phyloP scores from a whole-genome alignment of 1,139 yeast species.

The Eremothecium sinecaudum region DNA sequence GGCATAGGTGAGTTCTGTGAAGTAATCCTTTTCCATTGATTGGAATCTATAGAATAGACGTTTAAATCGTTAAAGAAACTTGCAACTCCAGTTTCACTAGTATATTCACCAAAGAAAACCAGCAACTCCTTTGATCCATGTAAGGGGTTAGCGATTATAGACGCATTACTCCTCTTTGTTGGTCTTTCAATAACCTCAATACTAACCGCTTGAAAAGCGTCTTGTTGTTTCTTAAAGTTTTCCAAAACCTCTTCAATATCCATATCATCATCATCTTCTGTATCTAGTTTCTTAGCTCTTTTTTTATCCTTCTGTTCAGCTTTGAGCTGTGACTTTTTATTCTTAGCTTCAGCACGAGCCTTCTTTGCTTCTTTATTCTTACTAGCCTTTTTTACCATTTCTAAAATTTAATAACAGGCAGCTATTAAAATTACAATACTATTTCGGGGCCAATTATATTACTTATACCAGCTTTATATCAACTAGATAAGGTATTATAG shows the following conservation, averaged over 20 bases:
- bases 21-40: constrained; percentile 68
- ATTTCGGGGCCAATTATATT: too few species aligned
- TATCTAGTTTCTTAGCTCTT: constrained; percentile 60
- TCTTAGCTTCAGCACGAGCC: constrained; percentile 79
- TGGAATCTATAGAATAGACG: constrained; percentile 66
- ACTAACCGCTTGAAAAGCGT: constrained; percentile 60
- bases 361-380: constrained; percentile 86
- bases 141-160: constrained; percentile 66
- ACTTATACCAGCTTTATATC: too few species aligned
- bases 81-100: constrained; percentile 39
- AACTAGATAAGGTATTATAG: too few species aligned
- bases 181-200: constrained; percentile 55
- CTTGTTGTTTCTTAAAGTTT: constrained; percentile 72
- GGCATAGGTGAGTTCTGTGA: constrained; percentile 90
- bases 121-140: constrained; percentile 71
- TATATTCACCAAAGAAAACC: constrained; percentile 82
- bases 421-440: too few species aligned
- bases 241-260: constrained; percentile 80
- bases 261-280: constrained; percentile 82
- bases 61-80: constrained; percentile 76
- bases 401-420: too few species aligned
- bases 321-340: constrained; percentile 63
- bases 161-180: constrained; percentile 57
- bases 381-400: constrained; percentile 80
- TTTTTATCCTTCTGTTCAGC: constrained; percentile 69